Evolutionary conservation across 768 basidiomycete species (phyloP), one percentile per base, ranked within the genome.

Genomic region (Leucogyrophana mollusca): DNA sequence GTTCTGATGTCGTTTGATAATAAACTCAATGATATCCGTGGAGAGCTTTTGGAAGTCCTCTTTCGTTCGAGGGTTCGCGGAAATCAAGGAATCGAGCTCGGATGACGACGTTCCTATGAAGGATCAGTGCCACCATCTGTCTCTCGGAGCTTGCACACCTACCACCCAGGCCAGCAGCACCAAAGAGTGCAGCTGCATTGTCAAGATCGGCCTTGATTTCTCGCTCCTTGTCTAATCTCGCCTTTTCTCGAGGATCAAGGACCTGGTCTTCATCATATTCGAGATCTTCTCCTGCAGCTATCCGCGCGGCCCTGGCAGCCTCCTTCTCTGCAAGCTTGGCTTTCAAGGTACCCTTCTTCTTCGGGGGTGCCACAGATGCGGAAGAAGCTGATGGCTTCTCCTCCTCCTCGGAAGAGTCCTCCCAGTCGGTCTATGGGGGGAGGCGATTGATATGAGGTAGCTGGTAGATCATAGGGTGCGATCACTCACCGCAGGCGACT

Each of bases 261-360:
- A 88, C 87, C 42, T 75, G 79, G 53, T 87, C 88, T 25, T 85
- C 85, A 25, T 81, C 79, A 56, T 82, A 85, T n/a, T 80, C 78
- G 38, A 66, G 65, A 5, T 72, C 69, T 6, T 70, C 74, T 2
- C 59, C 76, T 3, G 58, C 67, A 5, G 70, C 73, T 18, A 64
- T 68, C 43, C 62, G 67, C 1, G 76, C 73, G 2, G 82, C 82
- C 50, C 85, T 89, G 49, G 74, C 74, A 0, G 84, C 87, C 58
- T 93, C 94, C 67, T 93, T 96, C 67, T 94, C 92, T 0, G 93
- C 93, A 2, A 98, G 70, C 65, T 94, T 95, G 16, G 82, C 81
- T 66, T 96, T 96, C 54, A 97, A 67, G 1, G 87, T 90, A 43
- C 90, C 92, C 70, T 94, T 96, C 72, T 96, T 95, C 74, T 90